phyloP scores from a whole-genome alignment of 441 rosid species.

The Adansonia rubrostipa region DNA sequence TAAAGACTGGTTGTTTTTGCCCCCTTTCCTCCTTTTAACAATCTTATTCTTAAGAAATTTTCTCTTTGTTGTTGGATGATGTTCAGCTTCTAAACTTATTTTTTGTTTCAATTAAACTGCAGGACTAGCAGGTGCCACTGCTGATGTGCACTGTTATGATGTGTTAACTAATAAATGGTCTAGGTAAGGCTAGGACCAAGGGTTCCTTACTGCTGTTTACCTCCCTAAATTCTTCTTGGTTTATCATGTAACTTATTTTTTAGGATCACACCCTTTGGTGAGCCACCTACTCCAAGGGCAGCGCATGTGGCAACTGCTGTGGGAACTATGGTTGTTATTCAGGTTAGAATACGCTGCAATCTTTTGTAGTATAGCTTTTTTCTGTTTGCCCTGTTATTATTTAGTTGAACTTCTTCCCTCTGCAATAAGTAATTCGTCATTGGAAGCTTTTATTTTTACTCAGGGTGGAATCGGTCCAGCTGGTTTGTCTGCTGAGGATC shows the following conservation, averaged over 20 bases:
- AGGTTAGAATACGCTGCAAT: slow-evolving; percentile 23
- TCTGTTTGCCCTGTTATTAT: not conserved
- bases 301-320: slow-evolving; percentile 99
- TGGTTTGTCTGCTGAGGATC: slow-evolving; percentile 98
- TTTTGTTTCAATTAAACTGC: slow-evolving; percentile 46
- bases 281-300: slow-evolving; percentile 98
- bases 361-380: not conserved
- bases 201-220: not conserved
- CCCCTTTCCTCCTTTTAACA: not conserved
- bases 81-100: slow-evolving; percentile 26
- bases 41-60: not conserved
- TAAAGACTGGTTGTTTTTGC: not conserved
- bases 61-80: not conserved
- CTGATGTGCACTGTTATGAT: slow-evolving; percentile 95
- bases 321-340: slow-evolving; percentile 95
- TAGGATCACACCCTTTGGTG: slow-evolving; percentile 90
- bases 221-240: slow-evolving; percentile 2
- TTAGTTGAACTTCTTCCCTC: not conserved
- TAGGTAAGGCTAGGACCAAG: slow-evolving; percentile 52
- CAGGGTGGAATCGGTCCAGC: slow-evolving; percentile 99
- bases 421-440: slow-evolving; percentile 27
- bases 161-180: slow-evolving; percentile 93
- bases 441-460: slow-evolving; percentile 31
- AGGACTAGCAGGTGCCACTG: slow-evolving; percentile 98
- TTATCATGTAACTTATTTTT: slow-evolving; percentile 26